Evolutionary conservation across 257 asterid genomes (phyloP), one percentile per base, ranked within the genome.

Genomic region (Solanum bulbocastanum): DNA sequence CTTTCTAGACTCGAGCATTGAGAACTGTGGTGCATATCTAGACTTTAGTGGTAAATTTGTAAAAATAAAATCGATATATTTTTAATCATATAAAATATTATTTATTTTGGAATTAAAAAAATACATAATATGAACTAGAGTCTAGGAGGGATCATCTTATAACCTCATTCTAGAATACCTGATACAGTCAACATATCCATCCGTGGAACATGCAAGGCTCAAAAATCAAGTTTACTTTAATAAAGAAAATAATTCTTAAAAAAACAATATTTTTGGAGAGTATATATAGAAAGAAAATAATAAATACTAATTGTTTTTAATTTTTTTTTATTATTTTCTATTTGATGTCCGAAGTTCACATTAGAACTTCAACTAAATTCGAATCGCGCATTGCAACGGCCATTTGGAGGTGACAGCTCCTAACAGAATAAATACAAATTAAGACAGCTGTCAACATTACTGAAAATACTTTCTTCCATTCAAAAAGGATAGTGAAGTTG

Each of bases 281-380:
- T 49, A 49, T 49, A 49, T 5, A 49, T 49, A 2, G 3, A 49
- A 49, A 15, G 22, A 49, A 49, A 52, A 52, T 52, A 52, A 52
- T 52, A 16, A 16, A 52, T 10, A 40, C 46, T 52, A 49, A 39
- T 10, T 40, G 2, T 40, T 30, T 40, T 40, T 52, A 49, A 39
- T 10, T 40, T 10, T 40, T 30, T 40, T 40, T 39, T 39, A 5
- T 36, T 1, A 11, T 40, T 40, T 40, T 1, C 13, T 13, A 40
- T 0, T 0, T 13, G 0, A 4, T 40, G 10, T 40, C 13, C 0
- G 13, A 4, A 40, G 0, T 4, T 13, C 44, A 40, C 44, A 40
- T 40, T 40, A 1, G 1, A 9, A 13, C 44, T 10, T 4, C 13
- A 40, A 40, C 44, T 40, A 40, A 40, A 40, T 40, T 0, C 44